Conservation (phyloP, 768 basidiomycete genomes). For the Suillus ampliporus region DNA sequence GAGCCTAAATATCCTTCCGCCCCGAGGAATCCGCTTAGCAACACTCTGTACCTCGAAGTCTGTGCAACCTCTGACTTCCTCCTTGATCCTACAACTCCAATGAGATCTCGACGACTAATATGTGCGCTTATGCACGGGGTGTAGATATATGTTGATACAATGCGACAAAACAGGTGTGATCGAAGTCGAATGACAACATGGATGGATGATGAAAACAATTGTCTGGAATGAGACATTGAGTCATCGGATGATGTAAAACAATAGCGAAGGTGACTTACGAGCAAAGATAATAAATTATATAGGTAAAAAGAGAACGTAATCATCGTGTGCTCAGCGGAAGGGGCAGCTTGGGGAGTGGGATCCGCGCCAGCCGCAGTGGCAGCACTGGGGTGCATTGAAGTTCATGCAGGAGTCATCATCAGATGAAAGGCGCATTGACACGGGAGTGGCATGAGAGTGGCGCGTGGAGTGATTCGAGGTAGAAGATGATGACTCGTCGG, state of each 20-base stretch:
- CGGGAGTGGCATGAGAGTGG: slow-evolving; percentile 26
- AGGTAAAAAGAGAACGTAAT: slow-evolving; percentile 18
- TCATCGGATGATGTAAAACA: slow-evolving; percentile 4
- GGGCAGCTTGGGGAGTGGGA: slow-evolving; percentile 64
- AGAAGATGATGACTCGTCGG: slow-evolving; percentile 14
- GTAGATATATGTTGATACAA: slow-evolving; percentile 42
- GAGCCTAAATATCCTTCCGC: slow-evolving; percentile 27
- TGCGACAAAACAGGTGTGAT: slow-evolving; percentile 35
- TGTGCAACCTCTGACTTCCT: slow-evolving; percentile 18
- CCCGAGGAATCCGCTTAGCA: slow-evolving; percentile 28
- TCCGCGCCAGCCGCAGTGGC: slow-evolving; percentile 78
- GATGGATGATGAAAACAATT: slow-evolving; percentile 20
- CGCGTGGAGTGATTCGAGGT: slow-evolving; percentile 14
- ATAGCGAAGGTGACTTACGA: slow-evolving; percentile 26
- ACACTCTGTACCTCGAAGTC: slow-evolving; percentile 18
- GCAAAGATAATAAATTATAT: slow-evolving; percentile 36
- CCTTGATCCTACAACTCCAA: slow-evolving; percentile 34
- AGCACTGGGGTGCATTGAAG: slow-evolving; percentile 75
- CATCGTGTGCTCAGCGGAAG: slow-evolving; percentile 52
- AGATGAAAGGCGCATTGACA: slow-evolving; percentile 27
- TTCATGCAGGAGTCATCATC: slow-evolving; percentile 42
- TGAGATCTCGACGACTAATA: slow-evolving; percentile 31
- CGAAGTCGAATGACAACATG: slow-evolving; percentile 40
- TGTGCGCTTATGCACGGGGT: slow-evolving; percentile 41
- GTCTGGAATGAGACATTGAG: slow-evolving; percentile 19